Conservation (phyloP, 805 yeast genomes). For the Ogataea nakhonphanomensis region DNA sequence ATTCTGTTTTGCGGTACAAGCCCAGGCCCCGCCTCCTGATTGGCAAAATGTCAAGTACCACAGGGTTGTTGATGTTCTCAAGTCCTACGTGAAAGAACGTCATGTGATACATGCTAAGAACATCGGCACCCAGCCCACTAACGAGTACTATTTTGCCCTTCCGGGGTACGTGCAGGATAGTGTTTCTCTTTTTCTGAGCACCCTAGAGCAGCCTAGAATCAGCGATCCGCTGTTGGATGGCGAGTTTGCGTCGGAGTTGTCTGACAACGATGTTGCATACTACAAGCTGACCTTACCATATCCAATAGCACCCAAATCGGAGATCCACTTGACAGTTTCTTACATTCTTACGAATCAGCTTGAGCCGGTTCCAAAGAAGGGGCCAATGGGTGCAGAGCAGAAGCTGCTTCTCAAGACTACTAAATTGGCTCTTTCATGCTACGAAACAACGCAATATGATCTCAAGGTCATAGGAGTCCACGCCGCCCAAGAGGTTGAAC, state of each 20-base stretch:
- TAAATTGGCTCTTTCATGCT: slow-evolving; percentile 58
- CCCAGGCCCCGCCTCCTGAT: slow-evolving; percentile 16
- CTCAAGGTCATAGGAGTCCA: slow-evolving; percentile 16
- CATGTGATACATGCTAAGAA: slow-evolving; percentile 56
- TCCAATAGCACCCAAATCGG: slow-evolving; percentile 64
- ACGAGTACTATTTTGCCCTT: slow-evolving; percentile 55
- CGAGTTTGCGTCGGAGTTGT: slow-evolving; percentile 10
- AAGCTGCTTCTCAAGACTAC: slow-evolving; percentile 47
- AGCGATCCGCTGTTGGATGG: slow-evolving; percentile 23
- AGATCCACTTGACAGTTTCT: slow-evolving; percentile 45
- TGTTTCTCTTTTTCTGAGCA: slow-evolving; percentile 27
- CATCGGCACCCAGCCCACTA: slow-evolving; percentile 49
- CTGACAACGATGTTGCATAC: slow-evolving; percentile 30
- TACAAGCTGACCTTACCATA: slow-evolving; percentile 54
- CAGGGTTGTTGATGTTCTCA: slow-evolving; percentile 61
- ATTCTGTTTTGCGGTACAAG: slow-evolving; percentile 3
- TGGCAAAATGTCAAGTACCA: slow-evolving; percentile 59
- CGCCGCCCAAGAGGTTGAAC: slow-evolving; percentile 15
- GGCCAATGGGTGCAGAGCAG: slow-evolving; percentile 61
- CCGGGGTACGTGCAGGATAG: slow-evolving; percentile 40
- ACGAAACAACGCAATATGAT: slow-evolving; percentile 43
- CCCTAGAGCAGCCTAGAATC: slow-evolving; percentile 17
- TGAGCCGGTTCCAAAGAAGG: slow-evolving; percentile 61
- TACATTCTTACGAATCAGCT: slow-evolving; percentile 46
- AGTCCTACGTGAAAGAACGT: slow-evolving; percentile 63